Base-by-base conservation (phyloP, 2,329 filamentous ascomycete genomes). In the Penicillium fuscoglaucum region DNA sequence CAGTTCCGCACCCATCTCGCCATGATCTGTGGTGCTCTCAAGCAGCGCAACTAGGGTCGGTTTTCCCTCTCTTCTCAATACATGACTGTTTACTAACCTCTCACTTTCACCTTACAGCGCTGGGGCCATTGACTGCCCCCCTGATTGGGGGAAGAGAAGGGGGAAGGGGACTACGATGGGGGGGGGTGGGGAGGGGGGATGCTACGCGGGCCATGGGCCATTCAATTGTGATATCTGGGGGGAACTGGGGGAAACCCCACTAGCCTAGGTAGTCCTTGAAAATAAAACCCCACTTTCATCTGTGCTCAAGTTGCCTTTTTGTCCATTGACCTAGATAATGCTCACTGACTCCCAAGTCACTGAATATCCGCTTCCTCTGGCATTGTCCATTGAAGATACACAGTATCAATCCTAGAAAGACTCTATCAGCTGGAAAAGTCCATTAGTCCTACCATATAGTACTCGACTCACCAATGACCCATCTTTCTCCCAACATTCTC, bases 401-500 rank as follows among this genome's bases (percentile, higher is more conserved):
- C 31, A 24, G 59, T 66, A 35, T 66, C 63, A 43, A 62, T 58
- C 60, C 63, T 66, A 24, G 1, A 24, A 7, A 13, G 8, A 12
- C 2, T 1, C 12, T 7, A 21, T 60, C 52, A 60, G 55, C n/a
- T 37, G 4, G 6, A 6, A 6, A 31, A 1, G 15, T 39, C 1
- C 1, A 17, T 24, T 0, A 39, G 17, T 21, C 3, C 21, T 19
- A 28, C 6, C 1, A 33, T 9, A 4, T 17, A 9, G 24, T 10
- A 6, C 21, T 10, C 13, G 10, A 55, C 48, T 49, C 59, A 77
- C 76, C 72, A 75, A 48, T 66, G 60, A 8, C 70, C 73, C 55
- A 70, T 70, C 58, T 79, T 79, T 52, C 67, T 70, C 4, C 75
- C 76, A 24, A 77, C 71, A 6, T 69, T 69, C 44, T 74, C 69